Evolutionary conservation across 257 asterid species (phyloP), one percentile per base, ranked within the genome.

Genomic region (Solanum lycopersicoides): DNA sequence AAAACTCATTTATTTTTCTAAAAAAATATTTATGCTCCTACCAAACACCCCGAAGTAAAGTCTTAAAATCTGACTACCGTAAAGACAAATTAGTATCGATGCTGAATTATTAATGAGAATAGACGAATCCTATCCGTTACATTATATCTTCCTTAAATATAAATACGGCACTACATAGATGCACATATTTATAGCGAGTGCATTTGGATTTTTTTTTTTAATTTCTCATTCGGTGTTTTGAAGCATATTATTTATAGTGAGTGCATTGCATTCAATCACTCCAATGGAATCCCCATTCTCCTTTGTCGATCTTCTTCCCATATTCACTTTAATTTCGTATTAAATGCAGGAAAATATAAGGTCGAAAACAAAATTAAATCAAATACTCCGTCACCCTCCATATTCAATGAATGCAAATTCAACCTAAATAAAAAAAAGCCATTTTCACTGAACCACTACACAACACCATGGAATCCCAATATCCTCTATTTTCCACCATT

Each of bases 401-500:
- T 45, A 79, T 79, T 45, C 37, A 77, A 28, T 41, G 32, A 32
- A 71, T 69, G 71, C 30, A n/a, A 42, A 41, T n/a, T 77, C 84
- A 14, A 25, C 63, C 25, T 25, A 44, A 44, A 44, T 77, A 15
- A 50, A 50, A 50, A 77, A 44, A 79, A 53, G n/a, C 41, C 18
- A 11, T 47, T 35, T 6, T 37, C 88, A 44, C 65, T 9, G 18
- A 45, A 47, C 4, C 66, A 80, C 28, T 80, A 6, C 68, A 60
- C 69, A 1, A 6, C 8, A 53, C 84, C 32, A 82, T 74, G 87
- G 66, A 69, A 5, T 83, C 92, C 28, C 80, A 66, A 65, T 11
- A 90, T 77, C 87, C 98, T 34, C 89, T 96, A 30, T 88, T 94
- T 87, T 91, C 97, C 18, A 80, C 93, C 82, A 87, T 95, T 15